phyloP scores from a whole-genome alignment of 2,329 filamentous ascomycete genomes.

The Alternaria hordeiaustralica region DNA sequence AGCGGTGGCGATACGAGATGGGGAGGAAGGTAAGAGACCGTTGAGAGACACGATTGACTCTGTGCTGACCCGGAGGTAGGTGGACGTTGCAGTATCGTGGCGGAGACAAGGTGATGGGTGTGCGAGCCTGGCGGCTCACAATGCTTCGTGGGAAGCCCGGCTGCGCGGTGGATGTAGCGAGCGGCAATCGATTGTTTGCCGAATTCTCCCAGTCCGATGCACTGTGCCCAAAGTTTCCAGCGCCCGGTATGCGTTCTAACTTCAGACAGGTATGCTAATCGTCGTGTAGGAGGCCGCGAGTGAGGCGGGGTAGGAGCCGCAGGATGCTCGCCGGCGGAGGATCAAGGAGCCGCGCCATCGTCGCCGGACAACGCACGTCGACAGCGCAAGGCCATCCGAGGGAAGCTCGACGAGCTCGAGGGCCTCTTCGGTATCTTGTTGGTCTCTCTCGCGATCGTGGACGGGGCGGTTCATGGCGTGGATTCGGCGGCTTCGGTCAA shows the following conservation, averaged over 20 bases:
- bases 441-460: background rate
- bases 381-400: background rate
- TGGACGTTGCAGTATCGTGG: background rate
- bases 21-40: background rate
- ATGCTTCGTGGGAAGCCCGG: background rate
- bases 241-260: background rate
- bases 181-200: background rate
- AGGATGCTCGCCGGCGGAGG: background rate
- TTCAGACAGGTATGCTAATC: background rate
- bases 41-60: background rate
- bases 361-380: background rate
- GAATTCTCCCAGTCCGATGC: background rate
- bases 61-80: background rate
- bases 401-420: background rate
- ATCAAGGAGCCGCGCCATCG: background rate
- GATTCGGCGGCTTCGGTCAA: constrained; percentile 3
- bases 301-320: background rate
- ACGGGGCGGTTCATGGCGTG: background rate
- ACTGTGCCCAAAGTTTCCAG: background rate
- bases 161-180: background rate
- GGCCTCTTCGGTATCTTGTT: background rate
- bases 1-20: background rate
- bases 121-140: background rate
- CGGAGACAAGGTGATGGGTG: background rate
- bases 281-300: background rate